phyloP scores from a whole-genome alignment of 2,329 filamentous ascomycete species.

The Diplodia corticola region DNA sequence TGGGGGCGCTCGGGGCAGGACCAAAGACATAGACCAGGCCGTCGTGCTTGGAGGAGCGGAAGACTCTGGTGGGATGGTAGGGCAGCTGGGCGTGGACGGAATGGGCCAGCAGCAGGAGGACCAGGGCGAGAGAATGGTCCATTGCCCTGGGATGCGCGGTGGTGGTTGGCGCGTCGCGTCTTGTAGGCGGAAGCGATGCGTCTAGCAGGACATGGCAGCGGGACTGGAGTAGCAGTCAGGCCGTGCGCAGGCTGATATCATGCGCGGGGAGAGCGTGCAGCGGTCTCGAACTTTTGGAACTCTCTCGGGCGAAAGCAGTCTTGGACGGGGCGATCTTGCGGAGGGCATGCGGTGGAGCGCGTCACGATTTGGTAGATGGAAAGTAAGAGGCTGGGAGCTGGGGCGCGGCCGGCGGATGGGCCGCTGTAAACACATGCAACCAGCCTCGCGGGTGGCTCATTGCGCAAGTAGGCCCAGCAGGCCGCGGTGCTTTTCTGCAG shows the following conservation, averaged over 20 bases:
- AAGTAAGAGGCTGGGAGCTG: constrained; percentile 15
- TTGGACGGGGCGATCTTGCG: neutral
- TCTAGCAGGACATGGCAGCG: constrained; percentile 21
- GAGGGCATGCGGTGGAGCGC: constrained; percentile 1
- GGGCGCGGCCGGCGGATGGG: constrained; percentile 11
- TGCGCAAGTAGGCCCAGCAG: neutral
- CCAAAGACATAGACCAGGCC: constrained; percentile 70
- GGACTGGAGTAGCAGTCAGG: neutral
- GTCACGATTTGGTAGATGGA: neutral
- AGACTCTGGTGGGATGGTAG: constrained; percentile 75
- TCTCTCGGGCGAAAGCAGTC: neutral
- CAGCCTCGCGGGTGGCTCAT: constrained; percentile 3
- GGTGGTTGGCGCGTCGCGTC: constrained; percentile 8
- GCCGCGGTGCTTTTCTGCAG: neutral
- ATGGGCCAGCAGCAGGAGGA: neutral
- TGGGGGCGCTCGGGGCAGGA: constrained; percentile 48
- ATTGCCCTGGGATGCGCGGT: constrained; percentile 5
- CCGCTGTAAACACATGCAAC: constrained; percentile 22
- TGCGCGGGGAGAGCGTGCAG: neutral
- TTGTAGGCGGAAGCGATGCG: neutral
- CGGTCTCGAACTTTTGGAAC: constrained; percentile 2
- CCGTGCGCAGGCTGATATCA: constrained; percentile 9
- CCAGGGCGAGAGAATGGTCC: constrained; percentile 8
- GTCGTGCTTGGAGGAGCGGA: constrained; percentile 55
- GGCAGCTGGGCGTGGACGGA: constrained; percentile 55